These are phyloP conservation scores for Saxophila tyrrhenica DNA, from an alignment of 495 filamentous ascomycete genomes.

Conservation along the genomic window DNA sequence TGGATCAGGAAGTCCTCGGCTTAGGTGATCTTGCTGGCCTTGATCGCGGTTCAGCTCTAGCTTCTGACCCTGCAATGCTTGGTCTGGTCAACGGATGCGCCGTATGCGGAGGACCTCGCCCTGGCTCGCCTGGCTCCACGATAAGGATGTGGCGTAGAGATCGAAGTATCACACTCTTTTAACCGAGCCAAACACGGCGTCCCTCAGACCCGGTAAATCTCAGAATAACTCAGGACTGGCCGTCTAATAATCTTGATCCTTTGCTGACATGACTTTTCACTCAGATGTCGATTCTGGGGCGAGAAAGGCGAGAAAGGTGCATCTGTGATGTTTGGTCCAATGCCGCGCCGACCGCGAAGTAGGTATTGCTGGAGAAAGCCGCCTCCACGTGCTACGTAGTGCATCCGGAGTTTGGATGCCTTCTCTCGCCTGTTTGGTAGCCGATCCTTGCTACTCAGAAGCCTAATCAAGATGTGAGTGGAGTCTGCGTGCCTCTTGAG, in stretches of 20 bases:
- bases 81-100: no score
- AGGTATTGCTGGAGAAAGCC: no score
- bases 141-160: background rate
- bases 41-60: background rate
- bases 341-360: background rate
- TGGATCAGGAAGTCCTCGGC: background rate
- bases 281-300: no score
- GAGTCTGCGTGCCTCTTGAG: background rate
- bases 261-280: no score
- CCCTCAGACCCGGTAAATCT: background rate
- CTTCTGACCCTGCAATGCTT: background rate
- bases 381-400: background rate
- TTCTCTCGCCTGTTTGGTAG: background rate
- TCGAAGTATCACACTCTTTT: background rate
- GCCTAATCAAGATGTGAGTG: background rate
- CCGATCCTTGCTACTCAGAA: background rate
- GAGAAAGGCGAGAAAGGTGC: no score
- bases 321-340: background rate
- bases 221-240: no score
- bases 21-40: background rate
- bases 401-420: background rate
- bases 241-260: no score
- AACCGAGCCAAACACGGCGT: background rate
- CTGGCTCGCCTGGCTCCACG: background rate
- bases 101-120: background rate